phyloP scores from a whole-genome alignment of 2,329 filamentous ascomycete species.

The Penicillium sp. region DNA sequence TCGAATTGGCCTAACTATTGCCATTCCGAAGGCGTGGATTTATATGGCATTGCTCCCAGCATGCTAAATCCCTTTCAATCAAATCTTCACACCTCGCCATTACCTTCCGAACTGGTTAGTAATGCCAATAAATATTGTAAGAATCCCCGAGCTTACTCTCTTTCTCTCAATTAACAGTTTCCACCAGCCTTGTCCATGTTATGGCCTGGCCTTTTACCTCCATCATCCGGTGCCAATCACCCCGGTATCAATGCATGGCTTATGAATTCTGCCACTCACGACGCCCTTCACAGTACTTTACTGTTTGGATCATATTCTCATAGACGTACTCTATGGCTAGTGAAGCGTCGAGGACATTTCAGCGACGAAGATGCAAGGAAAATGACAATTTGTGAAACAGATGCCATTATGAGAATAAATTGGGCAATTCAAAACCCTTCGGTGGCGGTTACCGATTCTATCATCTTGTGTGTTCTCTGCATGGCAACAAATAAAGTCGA shows the following conservation, averaged over 20 bases:
- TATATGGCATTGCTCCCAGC: background rate
- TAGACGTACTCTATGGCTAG: slow-evolving; percentile 4
- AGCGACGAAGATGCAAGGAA: slow-evolving; percentile 7
- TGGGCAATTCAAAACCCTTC: slow-evolving; percentile 3
- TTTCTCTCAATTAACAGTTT: background rate
- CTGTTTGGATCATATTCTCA: slow-evolving; percentile 19
- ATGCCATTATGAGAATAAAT: slow-evolving; percentile 12
- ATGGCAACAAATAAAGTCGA: slow-evolving; percentile 9
- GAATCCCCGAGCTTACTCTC: background rate
- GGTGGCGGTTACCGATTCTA: slow-evolving; percentile 9
- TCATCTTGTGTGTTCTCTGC: slow-evolving; percentile 8
- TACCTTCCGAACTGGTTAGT: slow-evolving; percentile 5
- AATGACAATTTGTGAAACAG: slow-evolving; percentile 7
- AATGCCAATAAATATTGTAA: slow-evolving; percentile 10
- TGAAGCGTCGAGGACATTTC: slow-evolving; percentile 10
- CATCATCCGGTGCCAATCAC: background rate
- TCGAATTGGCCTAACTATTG: background rate
- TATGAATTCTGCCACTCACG: slow-evolving; percentile 1
- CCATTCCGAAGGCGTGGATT: background rate
- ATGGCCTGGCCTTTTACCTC: slow-evolving; percentile 14
- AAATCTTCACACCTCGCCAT: slow-evolving; percentile 3
- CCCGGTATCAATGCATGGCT: slow-evolving; percentile 10
- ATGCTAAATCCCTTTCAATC: slow-evolving; percentile 12
- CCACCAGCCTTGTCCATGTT: slow-evolving; percentile 5
- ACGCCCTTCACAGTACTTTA: slow-evolving; percentile 14